A percentile compares a stretch with the other conserved stretches of the same genome.
Evolutionary conservation across 805 yeast genomes (phyloP).

Genomic region (Candida jianshihensis): DNA sequence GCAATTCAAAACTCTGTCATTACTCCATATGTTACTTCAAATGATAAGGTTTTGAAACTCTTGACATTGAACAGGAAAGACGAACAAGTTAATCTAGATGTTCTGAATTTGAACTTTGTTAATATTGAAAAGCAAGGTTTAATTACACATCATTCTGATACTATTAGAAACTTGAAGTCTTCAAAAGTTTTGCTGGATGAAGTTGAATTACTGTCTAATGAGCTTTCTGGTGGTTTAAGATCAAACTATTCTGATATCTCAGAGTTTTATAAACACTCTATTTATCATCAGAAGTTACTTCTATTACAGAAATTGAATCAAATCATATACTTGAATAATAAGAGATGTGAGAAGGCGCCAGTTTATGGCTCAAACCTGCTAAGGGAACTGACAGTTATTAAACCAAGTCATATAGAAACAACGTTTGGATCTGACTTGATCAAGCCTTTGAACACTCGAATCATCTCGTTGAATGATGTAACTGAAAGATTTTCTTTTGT

Average conservation of each 20-base stretch:
- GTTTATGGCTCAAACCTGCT: conserved; percentile 59
- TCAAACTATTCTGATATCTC: conserved; percentile 34
- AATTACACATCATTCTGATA: conserved; percentile 40
- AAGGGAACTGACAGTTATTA: conserved; percentile 29
- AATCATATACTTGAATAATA: conserved; percentile 51
- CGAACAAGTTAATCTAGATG: conserved; percentile 38
- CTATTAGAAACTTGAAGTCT: conserved; percentile 40
- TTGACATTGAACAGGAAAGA: conserved; percentile 23
- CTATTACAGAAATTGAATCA: conserved; percentile 50
- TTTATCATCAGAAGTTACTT: conserved; percentile 44
- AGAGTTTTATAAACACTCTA: conserved; percentile 52
- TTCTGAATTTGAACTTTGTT: conserved; percentile 55
- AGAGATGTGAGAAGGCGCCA: conserved; percentile 62
- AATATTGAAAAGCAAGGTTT: conserved; percentile 28
- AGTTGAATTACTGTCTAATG: conserved; percentile 33
- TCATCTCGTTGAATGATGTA: conserved; percentile 35
- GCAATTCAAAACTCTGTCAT: conserved; percentile 63
- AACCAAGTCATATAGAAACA: conserved; percentile 20
- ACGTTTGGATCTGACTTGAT: conserved; percentile 26
- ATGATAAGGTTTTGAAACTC: conserved; percentile 31
- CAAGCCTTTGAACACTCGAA: conserved; percentile 35
- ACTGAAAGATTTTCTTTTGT: conserved; percentile 77
- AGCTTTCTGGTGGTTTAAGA: conserved; percentile 23
- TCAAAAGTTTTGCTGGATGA: conserved; percentile 37
- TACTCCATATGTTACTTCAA: conserved; percentile 37